Evolutionary conservation across 78 protist species (phyloP).

Genomic region (Polysphondylium violaceum): DNA sequence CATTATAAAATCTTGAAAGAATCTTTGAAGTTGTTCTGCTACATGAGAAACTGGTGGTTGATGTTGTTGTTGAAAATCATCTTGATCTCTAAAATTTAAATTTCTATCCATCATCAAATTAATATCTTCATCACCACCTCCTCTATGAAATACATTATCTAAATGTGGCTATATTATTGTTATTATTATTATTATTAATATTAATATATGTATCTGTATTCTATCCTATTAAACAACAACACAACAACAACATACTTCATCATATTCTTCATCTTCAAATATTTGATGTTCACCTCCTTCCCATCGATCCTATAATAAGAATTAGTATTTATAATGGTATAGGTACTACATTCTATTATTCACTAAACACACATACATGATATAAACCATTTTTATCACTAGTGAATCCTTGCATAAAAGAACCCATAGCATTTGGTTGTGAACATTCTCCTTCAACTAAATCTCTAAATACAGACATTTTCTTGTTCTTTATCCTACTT

Average conservation of each 20-base stretch:
- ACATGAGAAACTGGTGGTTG: constrained; percentile 7
- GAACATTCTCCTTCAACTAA: constrained; percentile 60
- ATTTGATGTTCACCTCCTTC: constrained; percentile 28
- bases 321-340: not conserved
- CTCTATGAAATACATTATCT: constrained; percentile 38
- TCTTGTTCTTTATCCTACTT: not conserved
- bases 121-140: constrained; percentile 11
- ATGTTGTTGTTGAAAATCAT: constrained; percentile 13
- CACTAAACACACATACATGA: constrained; percentile 19
- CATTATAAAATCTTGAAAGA: constrained; percentile 62
- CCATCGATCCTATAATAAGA: constrained; percentile 48
- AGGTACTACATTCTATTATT: not conserved
- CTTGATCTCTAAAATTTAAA: constrained; percentile 18
- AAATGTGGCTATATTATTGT: constrained; percentile 21
- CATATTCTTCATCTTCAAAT: constrained; percentile 4
- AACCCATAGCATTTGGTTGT: constrained; percentile 66
- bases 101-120: constrained; percentile 47
- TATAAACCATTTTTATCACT: constrained; percentile 31
- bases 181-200: not conserved
- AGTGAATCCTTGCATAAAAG: constrained; percentile 63
- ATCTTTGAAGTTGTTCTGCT: constrained; percentile 24
- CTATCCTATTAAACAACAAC: not conserved
- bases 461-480: constrained; percentile 57
- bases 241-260: not conserved
- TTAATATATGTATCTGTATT: not conserved